Base-by-base conservation (phyloP, 352 stramenopile species). In the Phytophthora fragariae region DNA sequence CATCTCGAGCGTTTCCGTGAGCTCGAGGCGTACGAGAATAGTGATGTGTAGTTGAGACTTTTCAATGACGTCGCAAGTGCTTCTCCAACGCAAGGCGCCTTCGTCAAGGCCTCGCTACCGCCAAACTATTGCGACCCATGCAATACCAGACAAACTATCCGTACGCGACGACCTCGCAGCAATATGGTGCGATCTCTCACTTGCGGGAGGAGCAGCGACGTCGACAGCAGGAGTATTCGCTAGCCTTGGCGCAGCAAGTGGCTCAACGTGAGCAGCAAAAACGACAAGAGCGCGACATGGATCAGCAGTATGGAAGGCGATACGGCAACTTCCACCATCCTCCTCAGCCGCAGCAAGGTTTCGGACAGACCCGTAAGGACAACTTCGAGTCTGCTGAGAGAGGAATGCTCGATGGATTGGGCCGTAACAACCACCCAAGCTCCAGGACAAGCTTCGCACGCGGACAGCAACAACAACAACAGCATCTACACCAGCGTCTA, bases 181-280 rank as follows among this genome's bases (percentile, higher is more conserved):
- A 70, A 47, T 71, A 78, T 72, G 70, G 54, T 7, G 59, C 56
- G 9, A 46, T 19, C n/a, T 71, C 54, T 50, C 73, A 82, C 12
- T 52, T 66, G 27, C 88, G 88, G 11, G 82, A 89, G 8, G 82
- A 90, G 54, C 82, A 90, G 70, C 73, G 84, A 15, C 82, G 82
- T 9, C 65, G 73, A 24, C 84, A 92, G 64, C 75, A 85, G 3
- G 82, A 86, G 50, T 92, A 92, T 52, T 83, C 82, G 1, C 79
- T 84, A 50, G 84, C 82, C 10, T 66, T 92, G 1, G 76, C 81
- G 3, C 73, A 92, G 50, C 85, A 91, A 57, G 83, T 91, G 10
- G 81, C 81, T 6, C 76, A 88, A 65, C 83, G 76, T 3, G 79
- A 92, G 24, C 57, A 81, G 60, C 83, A 86, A 50, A 85, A 88